These are phyloP conservation scores for Amniculicola lignicola DNA, from an alignment of 495 filamentous ascomycete genomes.

Conservation along the genomic window DNA sequence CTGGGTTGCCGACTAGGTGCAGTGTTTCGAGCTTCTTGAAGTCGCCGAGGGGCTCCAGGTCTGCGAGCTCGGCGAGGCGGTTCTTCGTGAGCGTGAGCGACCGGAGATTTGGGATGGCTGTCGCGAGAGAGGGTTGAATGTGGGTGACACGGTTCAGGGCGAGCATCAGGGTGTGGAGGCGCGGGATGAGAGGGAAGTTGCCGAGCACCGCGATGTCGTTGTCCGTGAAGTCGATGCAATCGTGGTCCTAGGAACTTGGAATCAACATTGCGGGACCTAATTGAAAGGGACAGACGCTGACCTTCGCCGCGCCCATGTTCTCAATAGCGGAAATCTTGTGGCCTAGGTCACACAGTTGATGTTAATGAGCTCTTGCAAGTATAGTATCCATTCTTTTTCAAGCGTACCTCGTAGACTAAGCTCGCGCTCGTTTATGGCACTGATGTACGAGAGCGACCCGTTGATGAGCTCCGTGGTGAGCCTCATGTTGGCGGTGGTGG, in stretches of 20 bases:
- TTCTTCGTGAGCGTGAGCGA: conserved; percentile 69
- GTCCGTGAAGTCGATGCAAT: conserved; percentile 96
- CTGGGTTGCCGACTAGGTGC: conserved; percentile 79
- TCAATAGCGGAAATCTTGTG: conserved; percentile 98
- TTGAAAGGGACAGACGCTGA: conserved; percentile 42
- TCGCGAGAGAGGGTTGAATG: conserved; percentile 71
- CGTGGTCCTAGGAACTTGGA: conserved; percentile 69
- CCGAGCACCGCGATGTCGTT: conserved; percentile 87
- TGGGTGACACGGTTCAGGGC: conserved; percentile 81
- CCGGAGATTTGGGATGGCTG: conserved; percentile 70
- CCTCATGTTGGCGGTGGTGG: conserved; percentile 59
- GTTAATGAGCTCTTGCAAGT: conserved; percentile 83
- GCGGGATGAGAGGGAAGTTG: conserved; percentile 92
- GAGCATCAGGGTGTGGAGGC: conserved; percentile 79
- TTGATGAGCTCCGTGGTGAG: conserved; percentile 69
- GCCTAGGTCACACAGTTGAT: conserved; percentile 64
- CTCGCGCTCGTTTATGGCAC: conserved; percentile 96
- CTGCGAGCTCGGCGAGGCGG: conserved; percentile 52
- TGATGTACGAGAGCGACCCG: conserved; percentile 71
- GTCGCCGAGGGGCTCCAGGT: conserved; percentile 76
- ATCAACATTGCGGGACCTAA: too few species aligned
- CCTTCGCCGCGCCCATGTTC: conserved; percentile 93
- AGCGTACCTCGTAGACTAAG: conserved; percentile 97
- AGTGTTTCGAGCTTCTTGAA: conserved; percentile 74
- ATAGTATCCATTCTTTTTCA: conserved; percentile 98